A percentile compares a stretch with the other conserved stretches of the same genome.
phyloP scores from a whole-genome alignment of 1,284 basidiomycete genomes.

The Trichosporon ovoides region DNA sequence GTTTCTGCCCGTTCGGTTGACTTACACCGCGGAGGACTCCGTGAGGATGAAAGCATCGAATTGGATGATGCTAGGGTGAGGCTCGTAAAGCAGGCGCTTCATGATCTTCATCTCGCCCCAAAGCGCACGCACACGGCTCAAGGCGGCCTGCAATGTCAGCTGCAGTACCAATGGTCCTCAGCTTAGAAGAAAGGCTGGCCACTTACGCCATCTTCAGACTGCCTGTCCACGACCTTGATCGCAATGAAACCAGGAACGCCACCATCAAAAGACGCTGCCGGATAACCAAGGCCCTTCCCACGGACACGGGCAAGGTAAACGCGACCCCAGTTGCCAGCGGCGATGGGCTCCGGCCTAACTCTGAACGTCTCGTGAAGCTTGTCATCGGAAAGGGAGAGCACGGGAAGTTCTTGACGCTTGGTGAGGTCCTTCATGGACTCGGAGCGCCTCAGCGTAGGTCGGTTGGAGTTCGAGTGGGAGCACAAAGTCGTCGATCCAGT shows the following conservation, averaged over 20 bases:
- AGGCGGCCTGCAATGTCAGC: constrained; percentile 9
- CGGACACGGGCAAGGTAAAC: constrained; percentile 41
- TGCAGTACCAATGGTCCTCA: no score
- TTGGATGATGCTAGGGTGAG: constrained; percentile 81
- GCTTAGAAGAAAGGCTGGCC: no score
- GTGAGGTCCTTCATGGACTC: background rate
- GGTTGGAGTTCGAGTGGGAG: background rate
- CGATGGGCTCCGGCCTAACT: background rate
- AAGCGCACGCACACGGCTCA: constrained; percentile 66
- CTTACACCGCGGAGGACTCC: constrained; percentile 78
- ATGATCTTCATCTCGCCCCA: constrained; percentile 96
- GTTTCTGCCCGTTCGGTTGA: constrained; percentile 24
- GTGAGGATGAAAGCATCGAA: constrained; percentile 92
- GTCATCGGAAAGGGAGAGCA: background rate
- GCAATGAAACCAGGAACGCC: constrained; percentile 58
- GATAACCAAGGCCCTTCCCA: background rate
- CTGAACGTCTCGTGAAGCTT: background rate
- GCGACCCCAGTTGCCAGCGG: constrained; percentile 46
- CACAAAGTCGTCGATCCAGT: background rate
- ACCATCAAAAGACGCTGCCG: constrained; percentile 23
- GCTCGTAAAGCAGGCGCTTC: constrained; percentile 67
- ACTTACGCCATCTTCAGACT: constrained; percentile 56
- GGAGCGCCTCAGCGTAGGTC: background rate
- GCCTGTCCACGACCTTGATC: constrained; percentile 80
- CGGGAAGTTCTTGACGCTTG: background rate